Evolutionary conservation across 257 asterid genomes (phyloP).

Genomic region (Solanum sitiens): DNA sequence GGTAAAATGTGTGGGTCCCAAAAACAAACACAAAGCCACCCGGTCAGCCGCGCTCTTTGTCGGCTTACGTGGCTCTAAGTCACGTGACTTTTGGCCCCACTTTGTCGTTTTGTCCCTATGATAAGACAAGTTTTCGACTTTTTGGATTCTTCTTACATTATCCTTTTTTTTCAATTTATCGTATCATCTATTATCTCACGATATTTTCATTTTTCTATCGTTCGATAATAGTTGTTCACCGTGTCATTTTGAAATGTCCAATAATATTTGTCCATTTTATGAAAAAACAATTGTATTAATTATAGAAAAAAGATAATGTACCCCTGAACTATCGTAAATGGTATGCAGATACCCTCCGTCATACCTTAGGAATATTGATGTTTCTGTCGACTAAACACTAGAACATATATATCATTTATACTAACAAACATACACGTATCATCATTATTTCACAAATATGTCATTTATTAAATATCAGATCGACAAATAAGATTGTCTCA

Average conservation of each 20-base stretch:
- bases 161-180: not conserved
- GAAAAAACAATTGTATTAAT: too few relatives aligned
- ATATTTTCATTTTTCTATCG: not conserved
- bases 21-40: not conserved
- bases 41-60: constrained; percentile 4
- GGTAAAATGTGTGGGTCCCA: not conserved
- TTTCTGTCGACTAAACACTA: too few relatives aligned
- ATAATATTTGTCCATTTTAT: accelerated
- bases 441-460: too few relatives aligned
- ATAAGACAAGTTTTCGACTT: constrained; percentile 12
- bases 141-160: not conserved
- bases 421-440: too few relatives aligned
- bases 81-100: constrained; percentile 18
- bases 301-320: too few relatives aligned
- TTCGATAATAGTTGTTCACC: not conserved
- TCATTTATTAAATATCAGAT: too few relatives aligned
- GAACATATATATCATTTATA: too few relatives aligned
- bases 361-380: too few relatives aligned
- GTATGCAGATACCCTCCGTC: too few relatives aligned
- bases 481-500: too few relatives aligned
- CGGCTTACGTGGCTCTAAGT: constrained; percentile 8
- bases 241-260: too few relatives aligned
- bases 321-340: too few relatives aligned
- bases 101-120: constrained; percentile 21
- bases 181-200: not conserved